A percentile compares a stretch with the other conserved stretches of the same genome.
Conservation (phyloP, 345 rosid genomes). For the Boechera divaricarpa region DNA sequence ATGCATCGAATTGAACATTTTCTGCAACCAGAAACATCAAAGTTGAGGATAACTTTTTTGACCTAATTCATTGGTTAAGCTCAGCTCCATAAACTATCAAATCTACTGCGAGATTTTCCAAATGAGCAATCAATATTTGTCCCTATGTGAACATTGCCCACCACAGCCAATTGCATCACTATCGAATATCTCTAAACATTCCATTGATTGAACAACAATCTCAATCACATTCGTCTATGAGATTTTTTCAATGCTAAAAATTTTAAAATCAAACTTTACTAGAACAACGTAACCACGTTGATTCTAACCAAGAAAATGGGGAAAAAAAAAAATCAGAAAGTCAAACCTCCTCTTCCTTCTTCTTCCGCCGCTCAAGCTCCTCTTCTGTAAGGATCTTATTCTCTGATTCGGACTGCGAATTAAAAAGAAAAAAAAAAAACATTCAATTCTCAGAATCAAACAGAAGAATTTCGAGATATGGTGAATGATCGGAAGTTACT, state of each 20-base stretch:
- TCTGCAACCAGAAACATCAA: conserved; percentile 28
- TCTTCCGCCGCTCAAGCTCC: conserved; percentile 88
- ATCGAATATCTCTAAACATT: neutral
- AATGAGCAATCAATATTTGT: conserved; percentile 12
- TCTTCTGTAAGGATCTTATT: conserved; percentile 61
- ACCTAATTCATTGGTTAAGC: too few species aligned
- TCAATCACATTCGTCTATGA: conserved; percentile 10
- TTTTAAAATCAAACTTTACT: neutral
- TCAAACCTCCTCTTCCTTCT: conserved; percentile 83
- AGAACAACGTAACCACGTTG: neutral
- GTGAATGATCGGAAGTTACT: neutral
- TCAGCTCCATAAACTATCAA: too few species aligned
- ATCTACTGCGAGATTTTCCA: neutral
- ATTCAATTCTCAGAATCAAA: conserved; percentile 3
- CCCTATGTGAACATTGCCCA: conserved; percentile 1
- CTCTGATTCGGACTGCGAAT: conserved; percentile 60
- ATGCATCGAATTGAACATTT: conserved; percentile 58
- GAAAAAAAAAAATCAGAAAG: neutral
- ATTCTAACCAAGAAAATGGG: neutral
- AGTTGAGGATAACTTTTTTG: too few species aligned
- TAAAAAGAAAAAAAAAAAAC: conserved; percentile 13
- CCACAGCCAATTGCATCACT: conserved; percentile 25
- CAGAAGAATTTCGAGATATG: neutral
- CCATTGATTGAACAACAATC: neutral
- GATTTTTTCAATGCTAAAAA: neutral